Conservation (phyloP, 495 filamentous ascomycete species). For the Paragyromitra xinjiangensis region DNA sequence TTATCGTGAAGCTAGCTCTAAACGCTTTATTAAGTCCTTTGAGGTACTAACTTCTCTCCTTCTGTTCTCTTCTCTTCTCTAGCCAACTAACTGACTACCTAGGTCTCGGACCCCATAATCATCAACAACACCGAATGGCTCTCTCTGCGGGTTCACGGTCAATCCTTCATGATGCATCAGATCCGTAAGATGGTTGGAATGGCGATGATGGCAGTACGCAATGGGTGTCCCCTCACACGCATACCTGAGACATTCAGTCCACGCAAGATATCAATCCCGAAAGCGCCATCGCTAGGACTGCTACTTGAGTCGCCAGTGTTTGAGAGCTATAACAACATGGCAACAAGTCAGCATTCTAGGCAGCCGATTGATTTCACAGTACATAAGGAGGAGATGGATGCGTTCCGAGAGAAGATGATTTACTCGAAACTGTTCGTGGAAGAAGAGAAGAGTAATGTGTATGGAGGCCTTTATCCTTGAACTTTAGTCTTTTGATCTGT, state of each 20-base stretch:
- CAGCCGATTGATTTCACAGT: constrained; percentile 78
- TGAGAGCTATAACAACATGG: constrained; percentile 76
- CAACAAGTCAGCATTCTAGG: constrained; percentile 64
- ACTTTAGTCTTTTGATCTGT: background rate
- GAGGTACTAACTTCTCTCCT: constrained; percentile 59
- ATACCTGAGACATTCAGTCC: constrained; percentile 75
- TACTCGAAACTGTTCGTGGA: constrained; percentile 90
- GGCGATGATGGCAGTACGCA: constrained; percentile 82
- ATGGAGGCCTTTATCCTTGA: constrained; percentile 54
- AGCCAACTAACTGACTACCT: background rate
- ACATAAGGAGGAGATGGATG: constrained; percentile 77
- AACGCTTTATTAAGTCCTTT: constrained; percentile 90
- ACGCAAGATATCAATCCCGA: constrained; percentile 82
- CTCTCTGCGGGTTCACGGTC: constrained; percentile 92
- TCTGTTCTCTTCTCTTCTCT: background rate
- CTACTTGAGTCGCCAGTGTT: constrained; percentile 92
- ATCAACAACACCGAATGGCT: constrained; percentile 95
- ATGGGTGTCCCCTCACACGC: constrained; percentile 71
- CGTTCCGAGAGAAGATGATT: constrained; percentile 93
- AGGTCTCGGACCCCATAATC: constrained; percentile 72
- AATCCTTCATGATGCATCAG: constrained; percentile 99
- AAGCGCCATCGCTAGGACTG: constrained; percentile 87
- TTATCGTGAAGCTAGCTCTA: constrained; percentile 78
- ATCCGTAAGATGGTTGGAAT: constrained; percentile 94
- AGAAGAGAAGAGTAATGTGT: constrained; percentile 81